phyloP scores from a whole-genome alignment of 78 protist species.

The Tieghemostelium lacteum region DNA sequence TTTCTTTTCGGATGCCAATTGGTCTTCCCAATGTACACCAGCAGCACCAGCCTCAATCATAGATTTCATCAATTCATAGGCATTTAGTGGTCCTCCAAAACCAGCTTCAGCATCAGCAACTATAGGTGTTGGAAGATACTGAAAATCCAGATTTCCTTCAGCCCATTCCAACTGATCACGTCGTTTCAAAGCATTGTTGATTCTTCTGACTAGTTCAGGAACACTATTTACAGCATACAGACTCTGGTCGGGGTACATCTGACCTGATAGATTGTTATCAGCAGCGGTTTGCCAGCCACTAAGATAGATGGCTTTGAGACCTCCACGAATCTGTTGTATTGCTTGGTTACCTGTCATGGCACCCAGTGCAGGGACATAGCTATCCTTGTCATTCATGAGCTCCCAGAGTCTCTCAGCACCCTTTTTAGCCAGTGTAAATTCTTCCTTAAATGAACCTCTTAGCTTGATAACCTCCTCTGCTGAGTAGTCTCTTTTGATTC shows the following conservation, averaged over 20 bases:
- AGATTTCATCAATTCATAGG: conserved; percentile 92
- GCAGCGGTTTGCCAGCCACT: conserved; percentile 78
- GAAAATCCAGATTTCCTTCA: conserved; percentile 58
- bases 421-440: conserved; percentile 34
- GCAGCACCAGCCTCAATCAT: conserved; percentile 95
- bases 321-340: conserved; percentile 67
- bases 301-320: conserved; percentile 44
- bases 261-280: conserved; percentile 68
- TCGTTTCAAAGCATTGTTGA: conserved; percentile 48
- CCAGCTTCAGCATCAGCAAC: conserved; percentile 98
- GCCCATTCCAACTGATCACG: conserved; percentile 59
- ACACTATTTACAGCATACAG: conserved; percentile 69
- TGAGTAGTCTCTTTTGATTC: conserved; percentile 78
- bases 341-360: conserved; percentile 75
- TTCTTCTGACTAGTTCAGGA: conserved; percentile 54
- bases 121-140: conserved; percentile 86
- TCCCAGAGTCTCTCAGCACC: conserved; percentile 55
- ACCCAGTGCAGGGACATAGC: conserved; percentile 64
- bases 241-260: conserved; percentile 77
- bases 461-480: conserved; percentile 89
- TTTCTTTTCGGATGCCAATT: conserved; percentile 86
- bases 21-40: conserved; percentile 97
- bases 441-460: conserved; percentile 81
- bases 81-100: conserved; percentile 95
- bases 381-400: conserved; percentile 27